Evolutionary conservation across 2,329 filamentous ascomycete genomes (phyloP).

Genomic region (Herpotrichia juniperi): DNA sequence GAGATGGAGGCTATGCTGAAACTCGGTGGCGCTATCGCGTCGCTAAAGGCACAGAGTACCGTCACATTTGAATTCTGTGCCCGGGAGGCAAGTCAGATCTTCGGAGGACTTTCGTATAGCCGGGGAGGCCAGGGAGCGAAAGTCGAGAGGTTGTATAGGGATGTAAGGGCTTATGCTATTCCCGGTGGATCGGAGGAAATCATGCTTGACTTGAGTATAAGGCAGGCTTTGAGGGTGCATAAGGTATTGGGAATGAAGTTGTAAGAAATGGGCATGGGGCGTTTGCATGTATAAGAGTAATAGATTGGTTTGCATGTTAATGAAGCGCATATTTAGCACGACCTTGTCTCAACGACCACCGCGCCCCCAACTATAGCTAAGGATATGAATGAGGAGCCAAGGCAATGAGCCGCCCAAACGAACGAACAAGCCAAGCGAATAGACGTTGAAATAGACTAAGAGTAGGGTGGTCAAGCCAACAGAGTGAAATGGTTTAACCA

Average conservation of each 20-base stretch:
- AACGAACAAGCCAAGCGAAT: too few species aligned
- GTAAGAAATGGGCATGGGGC: too few species aligned
- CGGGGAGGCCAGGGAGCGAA: conserved; percentile 94
- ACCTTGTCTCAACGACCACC: too few species aligned
- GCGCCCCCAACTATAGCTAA: too few species aligned
- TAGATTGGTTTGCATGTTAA: too few species aligned
- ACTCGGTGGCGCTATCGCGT: conserved; percentile 90
- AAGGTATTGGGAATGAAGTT: conserved; percentile 80
- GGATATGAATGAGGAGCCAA: too few species aligned
- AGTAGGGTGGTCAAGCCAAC: too few species aligned
- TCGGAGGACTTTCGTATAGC: conserved; percentile 90
- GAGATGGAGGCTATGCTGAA: conserved; percentile 96
- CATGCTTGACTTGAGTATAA: conserved; percentile 95
- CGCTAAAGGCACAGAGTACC: conserved; percentile 92
- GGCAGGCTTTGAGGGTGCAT: conserved; percentile 86
- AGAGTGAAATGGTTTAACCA: too few species aligned
- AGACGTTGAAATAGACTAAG: too few species aligned
- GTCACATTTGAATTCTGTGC: conserved; percentile 98
- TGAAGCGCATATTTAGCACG: too few species aligned
- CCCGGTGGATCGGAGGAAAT: conserved; percentile 97
- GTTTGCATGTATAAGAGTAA: too few species aligned
- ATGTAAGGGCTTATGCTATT: conserved; percentile 93
- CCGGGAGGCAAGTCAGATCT: conserved; percentile 95
- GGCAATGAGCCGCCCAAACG: too few species aligned
- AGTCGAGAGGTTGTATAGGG: conserved; percentile 91